Evolutionary conservation across 306 rosid genomes (phyloP).

Genomic region (Bauhinia variegata): DNA sequence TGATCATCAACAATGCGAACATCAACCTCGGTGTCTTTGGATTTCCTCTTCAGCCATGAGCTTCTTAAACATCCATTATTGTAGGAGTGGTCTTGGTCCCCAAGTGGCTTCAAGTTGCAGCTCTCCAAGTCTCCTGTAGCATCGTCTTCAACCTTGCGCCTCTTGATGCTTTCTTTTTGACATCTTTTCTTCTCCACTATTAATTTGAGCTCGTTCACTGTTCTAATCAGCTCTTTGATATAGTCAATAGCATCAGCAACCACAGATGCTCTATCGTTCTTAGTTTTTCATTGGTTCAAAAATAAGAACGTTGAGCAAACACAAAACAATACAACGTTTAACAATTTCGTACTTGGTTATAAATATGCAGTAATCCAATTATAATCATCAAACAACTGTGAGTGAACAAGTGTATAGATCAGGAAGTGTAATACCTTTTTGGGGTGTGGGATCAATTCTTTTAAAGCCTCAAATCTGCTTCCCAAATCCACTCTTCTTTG

Average conservation of each 20-base stretch:
- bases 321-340: neutral
- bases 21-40: constrained; percentile 84
- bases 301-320: neutral
- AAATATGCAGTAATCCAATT: neutral
- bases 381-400: no score
- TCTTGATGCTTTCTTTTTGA: constrained; percentile 56
- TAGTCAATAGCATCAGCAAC: constrained; percentile 75
- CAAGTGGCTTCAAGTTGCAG: constrained; percentile 48
- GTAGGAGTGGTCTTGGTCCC: constrained; percentile 45
- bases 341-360: neutral
- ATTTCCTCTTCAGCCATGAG: constrained; percentile 80
- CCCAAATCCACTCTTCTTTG: constrained; percentile 63
- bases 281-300: constrained; percentile 11
- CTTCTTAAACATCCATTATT: constrained; percentile 59
- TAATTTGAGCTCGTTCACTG: constrained; percentile 63
- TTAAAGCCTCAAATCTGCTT: constrained; percentile 50
- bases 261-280: constrained; percentile 83
- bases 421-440: constrained; percentile 49
- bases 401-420: neutral
- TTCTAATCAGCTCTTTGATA: constrained; percentile 65
- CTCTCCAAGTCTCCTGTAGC: constrained; percentile 46
- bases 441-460: constrained; percentile 65
- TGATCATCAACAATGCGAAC: constrained; percentile 69
- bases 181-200: constrained; percentile 65
- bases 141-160: constrained; percentile 52